These are phyloP conservation scores for Mrakia frigida DNA, from an alignment of 768 basidiomycete genomes.

Conservation along the genomic window DNA sequence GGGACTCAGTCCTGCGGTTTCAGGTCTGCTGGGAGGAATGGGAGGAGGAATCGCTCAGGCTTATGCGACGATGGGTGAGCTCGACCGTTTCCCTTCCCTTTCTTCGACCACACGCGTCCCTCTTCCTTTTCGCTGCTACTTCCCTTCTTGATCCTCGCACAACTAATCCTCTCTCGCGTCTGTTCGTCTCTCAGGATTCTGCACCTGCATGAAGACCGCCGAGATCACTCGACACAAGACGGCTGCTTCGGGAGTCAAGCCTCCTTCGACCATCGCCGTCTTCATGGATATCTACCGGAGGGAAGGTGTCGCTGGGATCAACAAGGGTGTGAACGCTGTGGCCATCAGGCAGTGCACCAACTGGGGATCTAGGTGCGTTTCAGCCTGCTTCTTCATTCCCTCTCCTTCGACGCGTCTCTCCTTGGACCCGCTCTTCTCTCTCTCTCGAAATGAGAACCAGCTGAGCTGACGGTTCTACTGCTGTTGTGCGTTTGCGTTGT, in stretches of 20 bases:
- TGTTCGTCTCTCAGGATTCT: conserved; percentile 63
- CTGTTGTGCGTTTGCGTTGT: conserved; percentile 8
- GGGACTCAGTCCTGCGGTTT: conserved; percentile 71
- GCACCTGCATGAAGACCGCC: conserved; percentile 99
- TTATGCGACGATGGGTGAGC: conserved; percentile 98
- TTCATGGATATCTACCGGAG: conserved; percentile 90
- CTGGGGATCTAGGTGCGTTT: conserved; percentile 77
- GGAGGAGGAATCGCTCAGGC: conserved; percentile 95
- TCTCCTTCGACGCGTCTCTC: not conserved
- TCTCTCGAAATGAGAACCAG: too few species aligned
- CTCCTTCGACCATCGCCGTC: conserved; percentile 80
- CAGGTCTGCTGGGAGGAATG: conserved; percentile 94
- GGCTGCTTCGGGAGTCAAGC: conserved; percentile 72
- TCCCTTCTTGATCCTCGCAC: not conserved
- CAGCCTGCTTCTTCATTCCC: not conserved
- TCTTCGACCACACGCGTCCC: not conserved
- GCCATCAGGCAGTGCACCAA: conserved; percentile 85
- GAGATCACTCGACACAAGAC: conserved; percentile 96
- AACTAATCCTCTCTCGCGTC: not conserved
- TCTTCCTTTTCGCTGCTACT: not conserved
- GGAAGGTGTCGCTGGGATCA: conserved; percentile 91
- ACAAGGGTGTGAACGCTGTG: conserved; percentile 89
- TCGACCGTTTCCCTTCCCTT: not conserved
- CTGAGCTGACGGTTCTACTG: not conserved
- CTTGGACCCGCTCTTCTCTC: not conserved